A percentile compares a stretch with the other conserved stretches of the same genome.
These are phyloP conservation scores for Mycena pura DNA, from an alignment of 768 basidiomycete species.

Conservation along the genomic window DNA sequence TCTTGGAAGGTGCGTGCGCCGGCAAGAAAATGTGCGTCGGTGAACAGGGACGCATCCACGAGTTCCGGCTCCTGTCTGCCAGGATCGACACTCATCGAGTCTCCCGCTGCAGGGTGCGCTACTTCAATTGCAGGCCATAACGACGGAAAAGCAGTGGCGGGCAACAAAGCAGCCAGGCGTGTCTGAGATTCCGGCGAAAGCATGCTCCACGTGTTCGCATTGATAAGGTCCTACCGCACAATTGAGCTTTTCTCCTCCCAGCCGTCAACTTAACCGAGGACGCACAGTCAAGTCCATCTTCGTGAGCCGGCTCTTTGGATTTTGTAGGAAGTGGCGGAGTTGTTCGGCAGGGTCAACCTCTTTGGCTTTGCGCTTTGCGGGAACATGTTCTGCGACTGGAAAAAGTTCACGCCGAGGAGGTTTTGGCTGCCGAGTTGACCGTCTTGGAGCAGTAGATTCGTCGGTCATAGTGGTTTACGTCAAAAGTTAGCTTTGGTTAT, in stretches of 20 bases:
- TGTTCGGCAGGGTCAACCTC: slow-evolving; percentile 40
- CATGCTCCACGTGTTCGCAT: slow-evolving; percentile 50
- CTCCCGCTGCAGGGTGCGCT: slow-evolving; percentile 44
- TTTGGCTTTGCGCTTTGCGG: slow-evolving; percentile 36
- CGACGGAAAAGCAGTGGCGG: slow-evolving; percentile 51
- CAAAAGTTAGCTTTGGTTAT: neutral
- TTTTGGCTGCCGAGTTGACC: slow-evolving; percentile 23
- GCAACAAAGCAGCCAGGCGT: slow-evolving; percentile 48
- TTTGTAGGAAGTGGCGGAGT: slow-evolving; percentile 49
- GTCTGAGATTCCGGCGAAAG: slow-evolving; percentile 50
- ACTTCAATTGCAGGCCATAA: slow-evolving; percentile 40
- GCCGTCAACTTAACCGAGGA: slow-evolving; percentile 18
- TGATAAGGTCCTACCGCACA: slow-evolving; percentile 52
- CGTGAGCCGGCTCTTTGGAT: slow-evolving; percentile 56
- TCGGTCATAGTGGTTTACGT: slow-evolving; percentile 12
- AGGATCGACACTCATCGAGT: slow-evolving; percentile 30
- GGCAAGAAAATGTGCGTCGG: slow-evolving; percentile 58
- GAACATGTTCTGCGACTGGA: slow-evolving; percentile 8
- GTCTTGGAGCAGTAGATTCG: slow-evolving; percentile 11
- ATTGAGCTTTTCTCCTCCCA: slow-evolving; percentile 15
- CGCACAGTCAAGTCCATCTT: slow-evolving; percentile 59
- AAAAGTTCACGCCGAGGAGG: slow-evolving; percentile 19
- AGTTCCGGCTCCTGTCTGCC: slow-evolving; percentile 6
- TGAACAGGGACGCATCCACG: slow-evolving; percentile 51
- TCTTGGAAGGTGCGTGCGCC: slow-evolving; percentile 66